Conservation (phyloP, 805 yeast species). For the Saccharomycopsis selenospora region DNA sequence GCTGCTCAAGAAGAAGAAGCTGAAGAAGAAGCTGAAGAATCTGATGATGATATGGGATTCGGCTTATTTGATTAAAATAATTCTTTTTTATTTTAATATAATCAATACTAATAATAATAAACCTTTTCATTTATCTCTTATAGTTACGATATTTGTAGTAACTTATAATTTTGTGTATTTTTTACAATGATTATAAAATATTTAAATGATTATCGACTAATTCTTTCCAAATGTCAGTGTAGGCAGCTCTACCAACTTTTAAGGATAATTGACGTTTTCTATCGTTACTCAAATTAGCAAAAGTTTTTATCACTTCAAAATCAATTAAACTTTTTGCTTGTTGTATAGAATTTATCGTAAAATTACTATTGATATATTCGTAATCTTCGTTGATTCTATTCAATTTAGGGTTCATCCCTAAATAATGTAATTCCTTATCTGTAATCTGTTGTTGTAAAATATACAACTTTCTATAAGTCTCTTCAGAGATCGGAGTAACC, state of each 20-base stretch:
- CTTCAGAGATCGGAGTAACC: slow-evolving; percentile 68
- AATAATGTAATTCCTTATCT: slow-evolving; percentile 64
- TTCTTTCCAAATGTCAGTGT: slow-evolving; percentile 62
- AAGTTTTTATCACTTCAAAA: slow-evolving; percentile 47
- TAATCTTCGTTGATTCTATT: slow-evolving; percentile 33
- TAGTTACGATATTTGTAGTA: too few relatives aligned
- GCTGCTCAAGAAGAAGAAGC: slow-evolving; percentile 48
- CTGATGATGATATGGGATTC: slow-evolving; percentile 85
- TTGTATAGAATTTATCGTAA: slow-evolving; percentile 8
- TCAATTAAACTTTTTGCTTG: slow-evolving; percentile 59
- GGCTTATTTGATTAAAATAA: slow-evolving; percentile 73
- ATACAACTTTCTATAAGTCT: slow-evolving; percentile 70
- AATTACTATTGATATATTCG: slow-evolving; percentile 10
- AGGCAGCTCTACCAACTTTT: slow-evolving; percentile 52
- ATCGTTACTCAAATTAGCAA: slow-evolving; percentile 49
- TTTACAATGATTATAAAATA: slow-evolving; percentile 7
- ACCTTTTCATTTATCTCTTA: too few relatives aligned
- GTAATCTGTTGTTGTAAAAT: slow-evolving; percentile 80
- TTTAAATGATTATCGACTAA: slow-evolving; percentile 35
- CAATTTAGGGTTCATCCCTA: slow-evolving; percentile 77
- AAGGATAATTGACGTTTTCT: slow-evolving; percentile 45
- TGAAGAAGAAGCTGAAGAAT: slow-evolving; percentile 56
- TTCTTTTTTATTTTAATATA: too few relatives aligned
- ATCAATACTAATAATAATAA: too few relatives aligned
- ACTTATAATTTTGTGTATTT: too few relatives aligned